phyloP scores from a whole-genome alignment of 2,329 filamentous ascomycete species.

The Talaromyces sp. region DNA sequence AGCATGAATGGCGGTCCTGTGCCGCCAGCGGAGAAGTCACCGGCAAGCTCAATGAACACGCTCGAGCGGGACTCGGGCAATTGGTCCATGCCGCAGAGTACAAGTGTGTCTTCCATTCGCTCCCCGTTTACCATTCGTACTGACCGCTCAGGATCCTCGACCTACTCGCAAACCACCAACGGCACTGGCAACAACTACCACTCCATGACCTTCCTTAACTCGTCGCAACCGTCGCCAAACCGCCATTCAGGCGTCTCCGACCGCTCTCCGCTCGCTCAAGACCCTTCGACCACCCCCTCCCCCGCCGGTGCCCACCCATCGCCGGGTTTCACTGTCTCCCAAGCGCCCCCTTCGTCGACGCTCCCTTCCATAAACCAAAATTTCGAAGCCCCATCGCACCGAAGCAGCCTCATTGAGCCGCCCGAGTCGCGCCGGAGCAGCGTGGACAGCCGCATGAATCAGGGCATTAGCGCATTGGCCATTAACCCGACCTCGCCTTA shows the following conservation, averaged over 20 bases:
- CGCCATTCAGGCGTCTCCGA: constrained; percentile 31
- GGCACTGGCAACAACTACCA: constrained; percentile 36
- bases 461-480: constrained; percentile 42
- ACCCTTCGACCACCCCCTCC: constrained; percentile 32
- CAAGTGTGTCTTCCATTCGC: constrained; percentile 40
- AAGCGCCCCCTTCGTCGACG: constrained; percentile 32
- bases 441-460: constrained; percentile 45
- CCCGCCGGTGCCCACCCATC: constrained; percentile 34
- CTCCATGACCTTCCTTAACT: constrained; percentile 37
- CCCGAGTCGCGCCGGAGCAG: constrained; percentile 45
- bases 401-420: constrained; percentile 35
- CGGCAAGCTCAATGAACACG: constrained; percentile 37
- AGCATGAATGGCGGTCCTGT: constrained; percentile 29
- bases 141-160: constrained; percentile 39
- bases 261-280: constrained; percentile 36
- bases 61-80: constrained; percentile 53
- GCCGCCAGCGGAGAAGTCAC: constrained; percentile 35
- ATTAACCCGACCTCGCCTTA: constrained; percentile 44
- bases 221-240: constrained; percentile 42
- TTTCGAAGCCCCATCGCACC: constrained; percentile 45
- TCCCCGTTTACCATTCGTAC: constrained; percentile 13
- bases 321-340: constrained; percentile 30
- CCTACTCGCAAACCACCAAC: constrained; percentile 43
- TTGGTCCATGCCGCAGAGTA: constrained; percentile 55
- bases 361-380: constrained; percentile 57